Base-by-base conservation (phyloP, 345 rosid species). In the Citropsis articulata region DNA sequence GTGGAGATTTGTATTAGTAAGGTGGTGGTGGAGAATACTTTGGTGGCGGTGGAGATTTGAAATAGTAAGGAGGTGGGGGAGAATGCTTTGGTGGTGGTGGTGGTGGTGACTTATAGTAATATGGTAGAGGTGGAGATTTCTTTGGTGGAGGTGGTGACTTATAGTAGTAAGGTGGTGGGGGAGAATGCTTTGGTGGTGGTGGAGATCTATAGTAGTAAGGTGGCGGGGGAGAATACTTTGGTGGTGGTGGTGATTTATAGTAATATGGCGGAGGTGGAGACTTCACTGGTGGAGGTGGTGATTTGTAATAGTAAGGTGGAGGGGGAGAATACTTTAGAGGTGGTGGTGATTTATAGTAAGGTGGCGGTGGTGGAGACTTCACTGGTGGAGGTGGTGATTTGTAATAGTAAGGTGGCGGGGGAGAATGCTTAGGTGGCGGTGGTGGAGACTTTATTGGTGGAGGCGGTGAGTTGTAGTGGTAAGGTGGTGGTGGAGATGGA, bases 21-120 rank as follows among this genome's bases (percentile, higher is more conserved):
- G 81, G 80, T 4, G 85, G 87, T 0, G 79, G 84, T 0, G 77
- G 80, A 1, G 78, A 75, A 7, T 38, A 7, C 1, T 66, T 36
- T 0, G 74, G 63, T 0, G 82, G 78, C 5, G 73, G 61, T 0
- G 82, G 77, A 0, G 77, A 78, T 1, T 56, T 10, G 1, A 72
- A 78, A 25, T 72, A 59, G 9, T 45, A 45, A 10, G 33, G 33
- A 0, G 72, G 30, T 8, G 72, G 72, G 1, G 77, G 42, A 12
- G 50, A 45, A 45, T 13, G 5, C 5, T 12, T 45, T 16, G 67
- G 76, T 0, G 80, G 75, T 9, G 67, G 76, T 0, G 80, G 75
- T 9, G 85, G 83, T 0, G 79, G 79, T 0, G 85, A 79, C 0
- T 59, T 35, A 2, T 85, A 82, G 80, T 16, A 35, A 1, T 78